Evolutionary conservation across 495 filamentous ascomycete genomes (phyloP).

Genomic region (Penicillium dipodomyicola): DNA sequence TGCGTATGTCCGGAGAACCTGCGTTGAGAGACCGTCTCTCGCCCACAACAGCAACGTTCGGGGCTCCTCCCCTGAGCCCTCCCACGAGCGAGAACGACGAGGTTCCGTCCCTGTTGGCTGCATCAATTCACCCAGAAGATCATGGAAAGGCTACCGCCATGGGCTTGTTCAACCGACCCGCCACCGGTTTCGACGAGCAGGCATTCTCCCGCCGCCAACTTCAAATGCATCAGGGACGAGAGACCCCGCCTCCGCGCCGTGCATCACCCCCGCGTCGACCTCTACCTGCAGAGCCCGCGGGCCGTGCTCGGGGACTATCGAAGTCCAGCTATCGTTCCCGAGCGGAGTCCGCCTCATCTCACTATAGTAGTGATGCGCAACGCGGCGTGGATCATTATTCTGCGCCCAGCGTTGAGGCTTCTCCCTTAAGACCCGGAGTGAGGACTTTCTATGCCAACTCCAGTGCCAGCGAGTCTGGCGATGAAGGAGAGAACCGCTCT

Average conservation of each 20-base stretch:
- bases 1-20: slow-evolving; percentile 22
- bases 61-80: slow-evolving; percentile 68
- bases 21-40: slow-evolving; percentile 27
- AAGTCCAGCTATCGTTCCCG: slow-evolving; percentile 46
- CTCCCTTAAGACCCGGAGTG: slow-evolving; percentile 28
- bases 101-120: slow-evolving; percentile 47
- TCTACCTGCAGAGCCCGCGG: slow-evolving; percentile 29
- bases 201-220: slow-evolving; percentile 80
- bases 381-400: slow-evolving; percentile 29
- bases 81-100: slow-evolving; percentile 70
- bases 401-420: slow-evolving; percentile 30
- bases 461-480: slow-evolving; percentile 45
- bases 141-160: slow-evolving; percentile 81
- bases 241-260: slow-evolving; percentile 39
- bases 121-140: slow-evolving; percentile 70
- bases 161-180: slow-evolving; percentile 79
- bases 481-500: slow-evolving; percentile 34
- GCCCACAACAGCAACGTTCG: slow-evolving; percentile 30
- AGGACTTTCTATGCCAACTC: slow-evolving; percentile 46
- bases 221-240: slow-evolving; percentile 69
- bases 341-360: slow-evolving; percentile 46
- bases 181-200: slow-evolving; percentile 73
- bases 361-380: slow-evolving; percentile 41
- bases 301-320: slow-evolving; percentile 41
- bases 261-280: slow-evolving; percentile 34